phyloP scores from a whole-genome alignment of 2,329 filamentous ascomycete species.

The Byssothecium circinans region DNA sequence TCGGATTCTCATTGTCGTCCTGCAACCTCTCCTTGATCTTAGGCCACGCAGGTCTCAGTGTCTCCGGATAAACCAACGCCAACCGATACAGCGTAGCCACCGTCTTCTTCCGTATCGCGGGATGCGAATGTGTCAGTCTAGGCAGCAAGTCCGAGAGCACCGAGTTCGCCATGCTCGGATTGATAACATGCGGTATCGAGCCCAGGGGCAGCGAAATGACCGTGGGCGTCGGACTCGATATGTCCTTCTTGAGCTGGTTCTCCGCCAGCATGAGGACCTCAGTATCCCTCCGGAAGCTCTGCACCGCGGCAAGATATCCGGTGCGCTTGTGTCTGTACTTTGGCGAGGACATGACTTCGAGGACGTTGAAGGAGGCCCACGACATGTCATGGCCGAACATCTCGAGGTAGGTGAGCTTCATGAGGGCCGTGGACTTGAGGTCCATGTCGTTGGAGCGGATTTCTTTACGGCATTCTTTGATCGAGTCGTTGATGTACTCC shows the following conservation, averaged over 20 bases:
- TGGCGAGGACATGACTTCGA: slow-evolving; percentile 96
- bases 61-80: slow-evolving; percentile 94
- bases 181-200: slow-evolving; percentile 93
- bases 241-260: slow-evolving; percentile 93
- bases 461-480: slow-evolving; percentile 94
- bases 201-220: slow-evolving; percentile 84
- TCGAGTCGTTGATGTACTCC: slow-evolving; percentile 88
- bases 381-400: slow-evolving; percentile 99
- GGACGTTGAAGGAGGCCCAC: slow-evolving; percentile 96
- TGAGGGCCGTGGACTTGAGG: slow-evolving; percentile 90
- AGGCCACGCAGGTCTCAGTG: slow-evolving; percentile 88
- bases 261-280: slow-evolving; percentile 98
- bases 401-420: slow-evolving; percentile 96
- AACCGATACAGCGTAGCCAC: slow-evolving; percentile 92
- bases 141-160: slow-evolving; percentile 84
- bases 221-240: slow-evolving; percentile 70
- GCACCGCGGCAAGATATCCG: slow-evolving; percentile 90
- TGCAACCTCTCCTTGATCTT: slow-evolving; percentile 94
- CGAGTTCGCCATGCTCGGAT: slow-evolving; percentile 86
- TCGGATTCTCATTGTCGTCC: slow-evolving; percentile 86
- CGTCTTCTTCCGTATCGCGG: slow-evolving; percentile 90
- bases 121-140: slow-evolving; percentile 80
- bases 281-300: slow-evolving; percentile 93
- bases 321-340: slow-evolving; percentile 96
- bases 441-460: slow-evolving; percentile 95